Percentiles rank a stretch among this genome's conserved stretches.
These are phyloP conservation scores for Candida incommunis DNA, from an alignment of 805 yeast species.

Conservation along the genomic window DNA sequence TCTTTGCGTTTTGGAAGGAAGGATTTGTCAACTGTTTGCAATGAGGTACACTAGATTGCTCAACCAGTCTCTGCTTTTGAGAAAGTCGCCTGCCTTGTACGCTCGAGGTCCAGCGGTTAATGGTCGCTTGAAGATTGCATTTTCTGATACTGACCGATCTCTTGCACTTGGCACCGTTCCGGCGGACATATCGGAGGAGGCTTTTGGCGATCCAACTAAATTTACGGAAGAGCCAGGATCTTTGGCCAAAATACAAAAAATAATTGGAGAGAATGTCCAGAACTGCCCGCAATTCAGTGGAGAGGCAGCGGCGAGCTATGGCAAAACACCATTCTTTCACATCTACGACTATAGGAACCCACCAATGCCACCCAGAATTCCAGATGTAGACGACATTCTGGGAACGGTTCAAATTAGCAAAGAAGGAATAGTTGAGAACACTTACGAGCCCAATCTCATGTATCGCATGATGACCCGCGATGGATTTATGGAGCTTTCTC, in stretches of 20 bases:
- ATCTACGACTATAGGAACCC: slow-evolving; percentile 55
- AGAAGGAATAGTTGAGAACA: slow-evolving; percentile 39
- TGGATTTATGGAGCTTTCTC: slow-evolving; percentile 41
- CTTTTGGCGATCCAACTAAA: background rate
- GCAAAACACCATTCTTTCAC: slow-evolving; percentile 45
- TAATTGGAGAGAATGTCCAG: slow-evolving; percentile 15
- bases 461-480: slow-evolving; percentile 38
- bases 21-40: too few species aligned
- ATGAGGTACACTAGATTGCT: background rate
- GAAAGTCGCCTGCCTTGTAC: background rate
- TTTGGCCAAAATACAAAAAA: slow-evolving; percentile 6
- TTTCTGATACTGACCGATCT: background rate
- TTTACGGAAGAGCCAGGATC: background rate
- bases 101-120: background rate
- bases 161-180: background rate
- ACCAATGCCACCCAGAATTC: slow-evolving; percentile 51
- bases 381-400: slow-evolving; percentile 54
- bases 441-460: slow-evolving; percentile 45
- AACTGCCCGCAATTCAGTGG: slow-evolving; percentile 15
- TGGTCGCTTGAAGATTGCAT: background rate
- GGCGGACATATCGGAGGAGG: background rate
- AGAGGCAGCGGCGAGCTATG: slow-evolving; percentile 18
- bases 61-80: background rate
- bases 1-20: too few species aligned
- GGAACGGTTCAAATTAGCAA: slow-evolving; percentile 55